These are phyloP conservation scores for Paraphaeosphaeria minitans DNA, from an alignment of 2,329 filamentous ascomycete genomes.

Conservation along the genomic window DNA sequence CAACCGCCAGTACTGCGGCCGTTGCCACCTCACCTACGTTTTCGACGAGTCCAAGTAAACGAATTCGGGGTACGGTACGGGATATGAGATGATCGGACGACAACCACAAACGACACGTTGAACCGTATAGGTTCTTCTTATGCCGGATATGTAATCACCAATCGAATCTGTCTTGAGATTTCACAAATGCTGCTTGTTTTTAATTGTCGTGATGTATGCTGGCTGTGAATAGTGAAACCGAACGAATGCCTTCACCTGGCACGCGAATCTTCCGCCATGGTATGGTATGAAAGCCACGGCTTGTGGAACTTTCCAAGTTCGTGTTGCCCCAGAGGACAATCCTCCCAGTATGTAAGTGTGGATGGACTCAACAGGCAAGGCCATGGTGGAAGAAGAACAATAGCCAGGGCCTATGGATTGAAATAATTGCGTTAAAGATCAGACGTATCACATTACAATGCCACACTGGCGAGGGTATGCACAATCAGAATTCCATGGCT, in stretches of 20 bases:
- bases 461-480: background rate
- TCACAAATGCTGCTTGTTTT: background rate
- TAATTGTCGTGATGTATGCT: background rate
- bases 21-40: conserved; percentile 73
- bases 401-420: background rate
- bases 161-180: conserved; percentile 31
- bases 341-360: no score
- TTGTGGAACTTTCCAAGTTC: no score
- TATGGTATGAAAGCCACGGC: no score
- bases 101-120: conserved; percentile 31
- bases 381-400: no score
- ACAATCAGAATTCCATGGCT: conserved; percentile 59
- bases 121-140: conserved; percentile 28
- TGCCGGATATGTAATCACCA: conserved; percentile 35
- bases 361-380: no score
- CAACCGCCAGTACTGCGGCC: conserved; percentile 96
- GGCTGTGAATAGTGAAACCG: background rate
- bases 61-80: conserved; percentile 17
- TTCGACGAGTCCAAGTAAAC: conserved; percentile 68
- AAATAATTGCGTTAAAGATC: background rate
- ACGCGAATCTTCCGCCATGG: no score
- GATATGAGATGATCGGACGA: conserved; percentile 29
- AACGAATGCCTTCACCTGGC: background rate
- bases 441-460: background rate
- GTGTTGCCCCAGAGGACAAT: no score